These are phyloP conservation scores for Boletus speciosus DNA, from an alignment of 768 basidiomycete species.

Conservation along the genomic window DNA sequence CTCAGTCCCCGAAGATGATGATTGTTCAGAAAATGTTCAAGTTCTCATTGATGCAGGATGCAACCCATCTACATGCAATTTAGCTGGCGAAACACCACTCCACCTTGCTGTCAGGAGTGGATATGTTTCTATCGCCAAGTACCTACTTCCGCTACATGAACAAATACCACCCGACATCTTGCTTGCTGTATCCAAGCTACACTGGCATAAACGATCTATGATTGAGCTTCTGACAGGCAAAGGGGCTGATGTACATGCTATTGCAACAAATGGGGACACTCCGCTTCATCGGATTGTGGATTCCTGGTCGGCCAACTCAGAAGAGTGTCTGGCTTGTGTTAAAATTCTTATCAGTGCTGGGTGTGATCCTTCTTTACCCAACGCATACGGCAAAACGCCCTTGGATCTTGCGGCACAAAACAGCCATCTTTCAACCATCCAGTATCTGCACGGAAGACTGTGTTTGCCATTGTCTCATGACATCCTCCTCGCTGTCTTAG, in stretches of 20 bases:
- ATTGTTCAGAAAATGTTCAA: not conserved
- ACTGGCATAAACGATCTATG: too few species aligned
- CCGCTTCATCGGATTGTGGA: not conserved
- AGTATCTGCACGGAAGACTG: not conserved
- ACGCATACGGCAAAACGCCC: not conserved
- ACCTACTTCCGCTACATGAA: not conserved
- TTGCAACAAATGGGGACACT: not conserved
- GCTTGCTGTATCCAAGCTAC: not conserved
- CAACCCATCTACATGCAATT: not conserved
- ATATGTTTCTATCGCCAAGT: not conserved
- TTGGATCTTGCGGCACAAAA: not conserved
- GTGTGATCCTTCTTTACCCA: not conserved
- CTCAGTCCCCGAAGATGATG: not conserved
- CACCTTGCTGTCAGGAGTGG: not conserved
- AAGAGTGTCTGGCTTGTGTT: not conserved
- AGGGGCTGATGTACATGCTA: not conserved
- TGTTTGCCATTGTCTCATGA: too few species aligned
- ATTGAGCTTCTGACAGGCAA: not conserved
- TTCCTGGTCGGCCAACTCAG: not conserved
- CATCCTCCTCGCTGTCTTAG: not conserved
- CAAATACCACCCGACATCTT: not conserved
- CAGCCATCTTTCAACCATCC: not conserved
- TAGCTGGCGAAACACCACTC: not conserved
- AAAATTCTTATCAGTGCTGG: not conserved
- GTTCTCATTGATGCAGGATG: slow-evolving; percentile 10